Evolutionary conservation across 768 basidiomycete species (phyloP), one percentile per base, ranked within the genome.

Genomic region (Flagelloscypha sp.): DNA sequence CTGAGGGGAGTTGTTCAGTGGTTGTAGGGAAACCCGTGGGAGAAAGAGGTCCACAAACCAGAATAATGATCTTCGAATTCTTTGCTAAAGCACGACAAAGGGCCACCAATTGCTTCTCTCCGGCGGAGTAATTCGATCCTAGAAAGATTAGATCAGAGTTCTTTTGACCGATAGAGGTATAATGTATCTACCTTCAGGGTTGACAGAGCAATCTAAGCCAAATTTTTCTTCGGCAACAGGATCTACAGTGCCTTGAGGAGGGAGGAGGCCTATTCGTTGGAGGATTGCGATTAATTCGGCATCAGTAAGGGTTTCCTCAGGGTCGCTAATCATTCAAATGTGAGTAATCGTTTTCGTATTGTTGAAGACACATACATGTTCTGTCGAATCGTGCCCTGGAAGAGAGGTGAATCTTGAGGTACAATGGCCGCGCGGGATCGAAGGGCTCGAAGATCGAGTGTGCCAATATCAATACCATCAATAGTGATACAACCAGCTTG

Each of bases 21-120:
- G 27, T 27, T 7, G 13, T 19, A n/a, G 29, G 21, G 22, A 33
- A 20, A 27, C 16, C 31, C n/a, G n/a, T n/a, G n/a, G n/a, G n/a
- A n/a, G n/a, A 25, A 24, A 21, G 13, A 24, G 19, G 22, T 34
- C 15, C 24, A 29, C n/a, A 18, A 19, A 75, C 75, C 45, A 76
- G 50, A 19, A 76, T 58, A 32, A 80, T 70, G 40, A 81, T 69
- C 11, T 64, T 62, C 46, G 72, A 74, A 30, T 73, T 69, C 53
- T 76, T 76, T 22, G 76, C 72, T 11, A 83, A 57, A 0, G 76
- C 77, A 19, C 79, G 63, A 44, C 70, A 70, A 4, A 83, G 55
- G 4, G 77, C 76, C 7, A 79, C 62, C 27, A 81, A 58, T 44
- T 83, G 78, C 40, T 72, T 72, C 53, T 83, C 79, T n/a, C 79